Evolutionary conservation across 495 filamentous ascomycete species (phyloP).

Genomic region (Chaetomidium leptoderma): DNA sequence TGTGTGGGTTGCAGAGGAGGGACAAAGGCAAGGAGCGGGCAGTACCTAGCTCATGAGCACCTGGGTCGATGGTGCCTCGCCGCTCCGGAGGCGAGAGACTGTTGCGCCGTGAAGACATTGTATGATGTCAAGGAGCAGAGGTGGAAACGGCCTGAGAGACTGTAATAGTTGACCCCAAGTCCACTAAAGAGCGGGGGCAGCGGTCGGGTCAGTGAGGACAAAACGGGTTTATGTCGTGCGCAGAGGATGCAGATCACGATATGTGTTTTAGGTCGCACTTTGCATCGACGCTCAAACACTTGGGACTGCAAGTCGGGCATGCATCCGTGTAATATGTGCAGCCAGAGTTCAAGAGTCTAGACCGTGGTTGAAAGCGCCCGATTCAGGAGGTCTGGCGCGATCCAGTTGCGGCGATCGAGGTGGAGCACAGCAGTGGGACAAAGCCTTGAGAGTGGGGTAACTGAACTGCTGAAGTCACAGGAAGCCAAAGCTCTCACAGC

Average conservation of each 20-base stretch:
- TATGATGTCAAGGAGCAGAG: neutral
- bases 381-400: neutral
- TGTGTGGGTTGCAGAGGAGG: neutral
- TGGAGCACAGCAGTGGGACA: neutral
- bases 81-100: conserved; percentile 62
- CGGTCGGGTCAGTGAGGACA: neutral
- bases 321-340: neutral
- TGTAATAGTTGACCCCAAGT: neutral
- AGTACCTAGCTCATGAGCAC: conserved; percentile 76
- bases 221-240: neutral
- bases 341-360: conserved; percentile 7
- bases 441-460: neutral
- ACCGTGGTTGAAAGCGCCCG: neutral
- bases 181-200: neutral
- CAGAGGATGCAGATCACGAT: neutral
- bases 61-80: conserved; percentile 67
- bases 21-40: neutral
- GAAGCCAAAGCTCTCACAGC: neutral
- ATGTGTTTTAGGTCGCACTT: neutral
- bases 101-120: conserved; percentile 31
- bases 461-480: neutral
- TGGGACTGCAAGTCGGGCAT: neutral
- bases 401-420: neutral
- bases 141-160: neutral
- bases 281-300: neutral